These are phyloP conservation scores for Magnaporthiopsis poae DNA, from an alignment of 2,329 filamentous ascomycete species.

Conservation along the genomic window DNA sequence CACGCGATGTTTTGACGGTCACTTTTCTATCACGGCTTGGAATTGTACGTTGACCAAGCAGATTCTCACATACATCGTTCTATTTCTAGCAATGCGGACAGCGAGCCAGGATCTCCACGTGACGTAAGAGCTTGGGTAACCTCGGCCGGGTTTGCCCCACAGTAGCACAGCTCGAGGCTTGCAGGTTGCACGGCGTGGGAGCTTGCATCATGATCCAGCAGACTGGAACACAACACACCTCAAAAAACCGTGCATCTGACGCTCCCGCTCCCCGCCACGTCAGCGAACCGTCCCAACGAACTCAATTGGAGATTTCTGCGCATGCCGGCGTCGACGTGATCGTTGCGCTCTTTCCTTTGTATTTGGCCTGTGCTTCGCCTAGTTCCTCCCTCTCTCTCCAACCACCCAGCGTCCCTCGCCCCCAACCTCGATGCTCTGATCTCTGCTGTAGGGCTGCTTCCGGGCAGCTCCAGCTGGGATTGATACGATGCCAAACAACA, in stretches of 20 bases:
- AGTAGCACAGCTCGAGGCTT: neutral
- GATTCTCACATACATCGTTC: neutral
- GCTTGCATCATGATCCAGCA: neutral
- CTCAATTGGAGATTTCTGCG: neutral
- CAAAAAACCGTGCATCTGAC: neutral
- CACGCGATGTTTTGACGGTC: no score
- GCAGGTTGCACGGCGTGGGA: neutral
- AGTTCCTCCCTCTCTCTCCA: neutral
- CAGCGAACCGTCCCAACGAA: neutral
- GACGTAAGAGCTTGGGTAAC: neutral
- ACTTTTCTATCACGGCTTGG: no score
- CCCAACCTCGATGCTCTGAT: neutral
- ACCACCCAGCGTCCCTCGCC: neutral
- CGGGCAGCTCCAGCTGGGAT: neutral
- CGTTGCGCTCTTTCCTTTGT: neutral
- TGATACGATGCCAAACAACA: constrained; percentile 2
- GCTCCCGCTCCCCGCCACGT: neutral
- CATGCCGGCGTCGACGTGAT: neutral
- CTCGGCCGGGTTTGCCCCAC: neutral
- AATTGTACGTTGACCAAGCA: no score
- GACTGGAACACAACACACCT: neutral
- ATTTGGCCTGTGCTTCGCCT: neutral
- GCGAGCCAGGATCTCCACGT: neutral
- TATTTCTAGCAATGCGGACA: neutral
- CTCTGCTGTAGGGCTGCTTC: neutral